Evolutionary conservation across 768 basidiomycete genomes (phyloP).

Genomic region (Rhizopogon salebrosus): DNA sequence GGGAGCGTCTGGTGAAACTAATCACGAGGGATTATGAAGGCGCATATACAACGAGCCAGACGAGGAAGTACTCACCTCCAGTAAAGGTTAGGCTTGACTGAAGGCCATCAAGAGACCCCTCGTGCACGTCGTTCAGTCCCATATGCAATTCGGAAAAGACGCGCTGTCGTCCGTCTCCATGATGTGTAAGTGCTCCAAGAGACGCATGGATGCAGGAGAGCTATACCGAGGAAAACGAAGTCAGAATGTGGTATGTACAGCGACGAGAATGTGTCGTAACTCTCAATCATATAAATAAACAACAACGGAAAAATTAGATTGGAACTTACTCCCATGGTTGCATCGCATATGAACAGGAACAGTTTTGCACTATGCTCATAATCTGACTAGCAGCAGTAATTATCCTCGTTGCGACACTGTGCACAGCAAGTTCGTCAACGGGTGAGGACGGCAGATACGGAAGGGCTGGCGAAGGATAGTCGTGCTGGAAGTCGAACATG

Average conservation of each 20-base stretch:
- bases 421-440: constrained; percentile 50
- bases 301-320: too few relatives aligned
- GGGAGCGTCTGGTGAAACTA: constrained; percentile 13
- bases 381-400: constrained; percentile 70
- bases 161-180: constrained; percentile 43
- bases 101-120: not conserved
- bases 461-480: constrained; percentile 55
- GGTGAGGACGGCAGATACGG: constrained; percentile 41
- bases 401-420: constrained; percentile 58
- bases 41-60: not conserved
- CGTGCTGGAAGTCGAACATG: constrained; percentile 13
- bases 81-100: not conserved
- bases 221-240: constrained; percentile 45
- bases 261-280: constrained; percentile 6
- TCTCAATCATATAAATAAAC: not conserved
- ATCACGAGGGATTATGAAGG: constrained; percentile 33
- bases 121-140: not conserved
- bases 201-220: constrained; percentile 67
- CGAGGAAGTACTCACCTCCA: constrained; percentile 7
- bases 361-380: constrained; percentile 59
- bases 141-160: constrained; percentile 34
- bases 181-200: constrained; percentile 67
- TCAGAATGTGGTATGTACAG: not conserved
- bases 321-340: constrained; percentile 57
- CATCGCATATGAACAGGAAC: constrained; percentile 70